A percentile compares a stretch with the other conserved stretches of the same genome.
Evolutionary conservation across 1,139 yeast genomes (phyloP).

Genomic region (Saccharomyces hybrid): DNA sequence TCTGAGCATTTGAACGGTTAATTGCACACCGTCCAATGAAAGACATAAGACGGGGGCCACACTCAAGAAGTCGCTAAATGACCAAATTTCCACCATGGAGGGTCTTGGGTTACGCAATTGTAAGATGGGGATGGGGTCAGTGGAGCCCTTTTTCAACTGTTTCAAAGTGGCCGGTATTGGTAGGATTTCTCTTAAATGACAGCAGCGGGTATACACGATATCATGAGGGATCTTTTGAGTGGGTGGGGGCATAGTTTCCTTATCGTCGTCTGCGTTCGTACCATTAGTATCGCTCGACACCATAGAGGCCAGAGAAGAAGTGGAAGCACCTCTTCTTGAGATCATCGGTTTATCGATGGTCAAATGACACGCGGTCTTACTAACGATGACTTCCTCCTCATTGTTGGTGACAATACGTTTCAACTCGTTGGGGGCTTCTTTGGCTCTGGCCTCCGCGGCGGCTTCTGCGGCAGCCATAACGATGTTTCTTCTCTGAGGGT

Average conservation of each 20-base stretch:
- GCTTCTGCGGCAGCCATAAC: constrained; percentile 33
- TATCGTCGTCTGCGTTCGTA: constrained; percentile 13
- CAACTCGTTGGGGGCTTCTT: constrained; percentile 28
- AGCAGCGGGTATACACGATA: constrained; percentile 78
- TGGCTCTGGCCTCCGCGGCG: constrained; percentile 34
- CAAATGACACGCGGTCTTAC: constrained; percentile 37
- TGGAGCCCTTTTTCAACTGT: constrained; percentile 65
- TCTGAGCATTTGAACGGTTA: constrained; percentile 58
- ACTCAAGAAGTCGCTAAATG: constrained; percentile 68
- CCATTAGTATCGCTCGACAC: constrained; percentile 12
- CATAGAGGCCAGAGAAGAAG: constrained; percentile 18
- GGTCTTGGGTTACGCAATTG: constrained; percentile 68
- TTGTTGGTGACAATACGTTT: constrained; percentile 25
- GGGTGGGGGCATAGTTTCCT: constrained; percentile 24
- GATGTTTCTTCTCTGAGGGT: constrained; percentile 23
- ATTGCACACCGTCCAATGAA: constrained; percentile 60
- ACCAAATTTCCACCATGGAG: constrained; percentile 61
- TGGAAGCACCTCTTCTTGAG: constrained; percentile 31
- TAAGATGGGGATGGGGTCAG: constrained; percentile 57
- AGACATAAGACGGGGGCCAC: constrained; percentile 66
- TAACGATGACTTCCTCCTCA: constrained; percentile 41
- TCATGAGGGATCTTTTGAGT: constrained; percentile 42
- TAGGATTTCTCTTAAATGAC: constrained; percentile 83
- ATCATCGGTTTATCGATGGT: constrained; percentile 48
- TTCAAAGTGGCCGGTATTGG: constrained; percentile 88